A percentile compares a stretch with the other conserved stretches of the same genome.
Evolutionary conservation across 2,329 filamentous ascomycete species (phyloP).

Genomic region (Aurifilum marmelostoma): DNA sequence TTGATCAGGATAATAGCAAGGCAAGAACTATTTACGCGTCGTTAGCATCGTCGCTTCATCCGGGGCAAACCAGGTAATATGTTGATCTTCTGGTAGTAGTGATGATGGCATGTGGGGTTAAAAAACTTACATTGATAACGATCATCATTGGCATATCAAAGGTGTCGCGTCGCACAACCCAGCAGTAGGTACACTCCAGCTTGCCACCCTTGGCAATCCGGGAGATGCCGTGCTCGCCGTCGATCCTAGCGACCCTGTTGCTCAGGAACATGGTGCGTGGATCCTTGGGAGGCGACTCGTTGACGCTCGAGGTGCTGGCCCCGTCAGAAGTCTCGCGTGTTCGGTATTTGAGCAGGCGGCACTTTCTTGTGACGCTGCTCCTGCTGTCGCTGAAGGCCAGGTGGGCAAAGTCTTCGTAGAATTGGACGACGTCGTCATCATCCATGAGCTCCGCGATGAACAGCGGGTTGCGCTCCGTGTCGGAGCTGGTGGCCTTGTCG

Average conservation of each 20-base stretch:
- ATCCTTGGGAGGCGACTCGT: slow-evolving; percentile 51
- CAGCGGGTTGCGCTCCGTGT: slow-evolving; percentile 70
- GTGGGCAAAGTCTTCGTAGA: slow-evolving; percentile 93
- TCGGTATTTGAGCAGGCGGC: slow-evolving; percentile 88
- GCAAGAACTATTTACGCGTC: slow-evolving; percentile 52
- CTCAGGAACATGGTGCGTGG: slow-evolving; percentile 56
- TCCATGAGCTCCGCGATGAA: slow-evolving; percentile 93
- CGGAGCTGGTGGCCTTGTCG: slow-evolving; percentile 41
- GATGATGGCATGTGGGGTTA: not conserved
- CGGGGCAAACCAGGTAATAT: not conserved
- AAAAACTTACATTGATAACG: slow-evolving; percentile 86
- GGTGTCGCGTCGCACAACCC: slow-evolving; percentile 94
- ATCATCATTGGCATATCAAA: slow-evolving; percentile 99
- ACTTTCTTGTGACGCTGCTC: slow-evolving; percentile 80
- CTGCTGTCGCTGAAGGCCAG: slow-evolving; percentile 90
- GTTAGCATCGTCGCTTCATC: slow-evolving; percentile 11
- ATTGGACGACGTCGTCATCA: slow-evolving; percentile 89
- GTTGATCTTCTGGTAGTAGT: too few relatives aligned
- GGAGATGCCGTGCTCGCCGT: slow-evolving; percentile 78
- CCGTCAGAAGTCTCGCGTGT: slow-evolving; percentile 63
- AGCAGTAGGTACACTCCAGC: slow-evolving; percentile 93
- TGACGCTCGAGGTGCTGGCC: slow-evolving; percentile 33
- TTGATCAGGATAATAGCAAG: slow-evolving; percentile 62
- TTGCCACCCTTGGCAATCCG: slow-evolving; percentile 85
- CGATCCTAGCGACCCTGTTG: slow-evolving; percentile 63